Evolutionary conservation across 192 early-diverging fungal species (phyloP).

Genomic region (Cetraspora pellucida): DNA sequence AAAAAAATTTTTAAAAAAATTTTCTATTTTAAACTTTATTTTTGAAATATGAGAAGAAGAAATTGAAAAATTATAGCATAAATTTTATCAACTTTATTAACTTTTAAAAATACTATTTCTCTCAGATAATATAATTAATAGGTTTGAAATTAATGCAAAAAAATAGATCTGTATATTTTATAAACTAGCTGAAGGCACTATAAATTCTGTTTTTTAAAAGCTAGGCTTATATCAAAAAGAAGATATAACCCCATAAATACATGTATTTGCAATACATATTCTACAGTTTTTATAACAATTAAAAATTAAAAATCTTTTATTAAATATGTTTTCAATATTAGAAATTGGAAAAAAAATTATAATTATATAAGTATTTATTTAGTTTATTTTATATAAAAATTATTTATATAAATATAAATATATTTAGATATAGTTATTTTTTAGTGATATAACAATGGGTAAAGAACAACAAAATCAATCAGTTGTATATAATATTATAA

Average conservation of each 20-base stretch:
- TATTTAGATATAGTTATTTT: constrained; percentile 4
- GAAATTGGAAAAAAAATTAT: constrained; percentile 1
- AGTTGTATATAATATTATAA: constrained; percentile 11
- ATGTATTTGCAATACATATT: not conserved
- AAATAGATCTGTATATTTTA: not conserved
- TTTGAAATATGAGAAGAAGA: not conserved
- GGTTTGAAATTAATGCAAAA: not conserved
- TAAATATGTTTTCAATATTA: not conserved
- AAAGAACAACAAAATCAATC: not conserved
- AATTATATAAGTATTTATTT: not conserved
- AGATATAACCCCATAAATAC: not conserved
- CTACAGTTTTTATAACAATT: not conserved
- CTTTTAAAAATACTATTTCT: not conserved
- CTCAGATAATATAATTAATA: not conserved
- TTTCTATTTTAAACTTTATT: not conserved
- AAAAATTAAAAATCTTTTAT: not conserved
- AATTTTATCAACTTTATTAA: not conserved
- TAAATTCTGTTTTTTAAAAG: not conserved
- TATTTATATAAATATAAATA: not conserved
- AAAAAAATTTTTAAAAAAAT: not conserved
- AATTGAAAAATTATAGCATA: not conserved
- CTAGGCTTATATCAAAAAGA: not conserved
- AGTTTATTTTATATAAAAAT: not conserved
- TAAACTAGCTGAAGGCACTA: not conserved
- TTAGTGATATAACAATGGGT: not conserved